These are phyloP conservation scores for Rosellinia necatrix DNA, from an alignment of 2,329 filamentous ascomycete genomes.

Conservation along the genomic window DNA sequence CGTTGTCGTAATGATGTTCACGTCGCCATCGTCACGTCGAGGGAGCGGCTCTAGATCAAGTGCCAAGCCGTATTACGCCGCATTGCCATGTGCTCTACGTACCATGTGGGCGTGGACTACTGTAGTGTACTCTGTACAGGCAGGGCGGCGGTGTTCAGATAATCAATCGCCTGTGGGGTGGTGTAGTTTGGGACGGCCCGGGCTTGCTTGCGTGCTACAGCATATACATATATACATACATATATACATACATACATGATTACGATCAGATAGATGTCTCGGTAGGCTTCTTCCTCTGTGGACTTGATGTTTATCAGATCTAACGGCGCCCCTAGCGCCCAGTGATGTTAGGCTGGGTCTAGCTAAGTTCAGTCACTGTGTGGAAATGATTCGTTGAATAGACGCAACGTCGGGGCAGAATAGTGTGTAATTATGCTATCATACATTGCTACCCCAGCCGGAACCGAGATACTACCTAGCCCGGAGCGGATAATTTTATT, in stretches of 20 bases:
- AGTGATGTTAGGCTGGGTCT: not conserved
- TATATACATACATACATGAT: too few species aligned
- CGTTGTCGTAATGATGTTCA: constrained; percentile 20
- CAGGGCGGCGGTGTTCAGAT: too few species aligned
- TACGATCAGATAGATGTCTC: too few species aligned
- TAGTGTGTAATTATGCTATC: not conserved
- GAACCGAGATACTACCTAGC: not conserved
- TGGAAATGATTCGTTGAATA: not conserved
- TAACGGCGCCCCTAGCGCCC: not conserved
- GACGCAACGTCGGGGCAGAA: too few species aligned
- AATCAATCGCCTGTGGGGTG: too few species aligned
- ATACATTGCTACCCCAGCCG: not conserved
- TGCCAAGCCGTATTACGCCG: constrained; percentile 12
- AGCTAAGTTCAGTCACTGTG: too few species aligned
- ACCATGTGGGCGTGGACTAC: not conserved
- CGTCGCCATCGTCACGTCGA: not conserved
- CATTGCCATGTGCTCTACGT: too few species aligned
- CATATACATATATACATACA: too few species aligned
- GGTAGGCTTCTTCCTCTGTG: too few species aligned
- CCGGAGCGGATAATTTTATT: not conserved
- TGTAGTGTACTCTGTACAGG: not conserved
- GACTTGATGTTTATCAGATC: too few species aligned
- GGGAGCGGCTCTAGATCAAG: constrained; percentile 5
- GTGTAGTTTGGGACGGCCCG: too few species aligned
- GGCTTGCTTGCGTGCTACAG: too few species aligned